Percentiles rank a stretch among this genome's conserved stretches.
These are phyloP conservation scores for Cyberlindnera xishuangbannaensis DNA, from an alignment of 805 yeast species.

Conservation along the genomic window DNA sequence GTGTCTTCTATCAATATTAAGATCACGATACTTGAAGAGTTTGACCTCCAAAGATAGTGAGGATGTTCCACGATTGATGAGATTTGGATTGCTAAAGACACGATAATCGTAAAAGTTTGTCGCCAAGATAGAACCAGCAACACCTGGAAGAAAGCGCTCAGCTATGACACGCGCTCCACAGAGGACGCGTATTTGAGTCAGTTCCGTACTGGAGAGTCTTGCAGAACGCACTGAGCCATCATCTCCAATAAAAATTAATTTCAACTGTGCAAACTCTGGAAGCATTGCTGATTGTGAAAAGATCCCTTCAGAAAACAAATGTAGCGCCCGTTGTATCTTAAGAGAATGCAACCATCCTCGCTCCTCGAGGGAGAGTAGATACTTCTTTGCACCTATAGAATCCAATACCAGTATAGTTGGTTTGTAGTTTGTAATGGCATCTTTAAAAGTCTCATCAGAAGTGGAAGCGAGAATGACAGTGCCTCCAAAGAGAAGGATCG, in stretches of 20 bases:
- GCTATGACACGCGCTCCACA: conserved; percentile 45
- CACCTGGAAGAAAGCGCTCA: conserved; percentile 40
- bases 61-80: conserved; percentile 49
- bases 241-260: conserved; percentile 17
- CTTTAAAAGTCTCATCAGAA: conserved; percentile 5
- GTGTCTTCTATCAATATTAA: conserved; percentile 31
- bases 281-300: conserved; percentile 21
- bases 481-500: conserved; percentile 31
- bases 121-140: conserved; percentile 53
- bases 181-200: conserved; percentile 39
- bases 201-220: conserved; percentile 19
- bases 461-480: conserved; percentile 26
- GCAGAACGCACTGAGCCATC: conserved; percentile 1
- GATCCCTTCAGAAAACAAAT: conserved; percentile 17
- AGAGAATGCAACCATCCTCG: conserved; percentile 4
- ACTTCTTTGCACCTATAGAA: conserved; percentile 2
- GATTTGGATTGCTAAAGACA: conserved; percentile 30
- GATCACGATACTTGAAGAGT: conserved; percentile 30
- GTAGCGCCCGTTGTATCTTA: conserved; percentile 21
- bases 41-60: conserved; percentile 58
- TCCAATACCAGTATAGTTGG: conserved; percentile 15
- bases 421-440: conserved; percentile 5
- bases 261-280: conserved; percentile 30
- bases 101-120: conserved; percentile 63
- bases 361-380: conserved; percentile 5